Evolutionary conservation across 495 filamentous ascomycete species (phyloP), one percentile per base, ranked within the genome.

Genomic region (Sporormia fimetaria): DNA sequence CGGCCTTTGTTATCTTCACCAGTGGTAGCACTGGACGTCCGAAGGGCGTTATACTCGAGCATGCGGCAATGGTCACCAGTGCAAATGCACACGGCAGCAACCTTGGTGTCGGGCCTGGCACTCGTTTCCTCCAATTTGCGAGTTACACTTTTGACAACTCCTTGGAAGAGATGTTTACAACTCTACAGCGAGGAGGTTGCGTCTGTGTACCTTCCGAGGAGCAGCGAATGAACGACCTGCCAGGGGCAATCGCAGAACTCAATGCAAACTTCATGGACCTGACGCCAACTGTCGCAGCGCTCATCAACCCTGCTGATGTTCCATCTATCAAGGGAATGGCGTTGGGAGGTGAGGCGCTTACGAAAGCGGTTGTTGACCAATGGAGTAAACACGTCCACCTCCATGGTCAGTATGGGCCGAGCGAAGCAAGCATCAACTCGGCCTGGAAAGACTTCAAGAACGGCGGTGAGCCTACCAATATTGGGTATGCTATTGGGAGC

Each of bases 171-270:
- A 52, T 52, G 49, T 42, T 52, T 23, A 52, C 43, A 1, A 47
- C 49, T n/a, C 42, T 51, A 12, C 32, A 37, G 25, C 23, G 41
- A 27, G 50, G 45, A 15, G 50, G 44, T 15, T 49, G 45, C 32
- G 39, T 54, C 4, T 54, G 50, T 27, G 30, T 54, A 22, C 50
- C 50, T 1, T 54, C 50, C 5, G 50, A 54, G 18, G 45, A 37
- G 3, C 29, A 50, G 17, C 50, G 50, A 3, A 44, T 45, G 34
- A 49, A 44, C 32, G 30, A 54, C 22, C 37, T 51, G 4, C 14
- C 37, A 1, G 30, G 20, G 8, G 37, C 42, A 22, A 51, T 51
- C 25, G 21, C 36, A 18, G 31, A 37, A 18, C 37, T 51, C 8
- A 25, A 47, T 26, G 42, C 42, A 3, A 47, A 51, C 35, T 51